These are phyloP conservation scores for Symbiotaphrina buchneri DNA, from an alignment of 495 filamentous ascomycete species.

Conservation along the genomic window DNA sequence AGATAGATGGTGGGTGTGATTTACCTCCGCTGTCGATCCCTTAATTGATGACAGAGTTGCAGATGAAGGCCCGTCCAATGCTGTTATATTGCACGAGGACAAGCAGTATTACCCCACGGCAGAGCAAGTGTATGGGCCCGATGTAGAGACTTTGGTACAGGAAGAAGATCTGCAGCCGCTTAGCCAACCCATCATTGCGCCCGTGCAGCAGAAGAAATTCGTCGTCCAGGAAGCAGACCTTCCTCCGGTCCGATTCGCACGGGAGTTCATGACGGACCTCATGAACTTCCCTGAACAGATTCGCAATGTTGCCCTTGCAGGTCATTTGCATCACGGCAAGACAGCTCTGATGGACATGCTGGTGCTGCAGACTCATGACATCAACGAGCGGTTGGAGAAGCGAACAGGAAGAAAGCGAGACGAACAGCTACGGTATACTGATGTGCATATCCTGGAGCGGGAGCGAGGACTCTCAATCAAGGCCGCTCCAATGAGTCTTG, in stretches of 20 bases:
- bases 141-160: slow-evolving; percentile 87
- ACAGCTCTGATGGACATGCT: slow-evolving; percentile 98
- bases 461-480: slow-evolving; percentile 89
- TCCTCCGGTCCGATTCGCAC: slow-evolving; percentile 65
- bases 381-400: slow-evolving; percentile 53
- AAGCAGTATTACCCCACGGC: slow-evolving; percentile 98
- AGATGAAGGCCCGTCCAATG: slow-evolving; percentile 86
- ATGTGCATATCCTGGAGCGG: slow-evolving; percentile 70
- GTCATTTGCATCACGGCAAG: slow-evolving; percentile 93
- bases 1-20: slow-evolving; percentile 48
- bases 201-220: slow-evolving; percentile 87
- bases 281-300: slow-evolving; percentile 92
- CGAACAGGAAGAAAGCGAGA: slow-evolving; percentile 61
- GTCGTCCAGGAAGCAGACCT: slow-evolving; percentile 78
- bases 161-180: slow-evolving; percentile 93
- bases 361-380: slow-evolving; percentile 80
- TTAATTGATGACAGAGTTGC: slow-evolving; percentile 5
- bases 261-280: slow-evolving; percentile 85
- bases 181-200: slow-evolving; percentile 80
- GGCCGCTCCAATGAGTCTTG: slow-evolving; percentile 79
- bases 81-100: slow-evolving; percentile 91
- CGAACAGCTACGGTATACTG: slow-evolving; percentile 86
- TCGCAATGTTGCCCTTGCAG: slow-evolving; percentile 75
- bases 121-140: slow-evolving; percentile 78
- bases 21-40: neutral